Evolutionary conservation across 371 early-diverging fungal species (phyloP), one percentile per base, ranked within the genome.

Genomic region (Homolaphlyctis polyrhiza): DNA sequence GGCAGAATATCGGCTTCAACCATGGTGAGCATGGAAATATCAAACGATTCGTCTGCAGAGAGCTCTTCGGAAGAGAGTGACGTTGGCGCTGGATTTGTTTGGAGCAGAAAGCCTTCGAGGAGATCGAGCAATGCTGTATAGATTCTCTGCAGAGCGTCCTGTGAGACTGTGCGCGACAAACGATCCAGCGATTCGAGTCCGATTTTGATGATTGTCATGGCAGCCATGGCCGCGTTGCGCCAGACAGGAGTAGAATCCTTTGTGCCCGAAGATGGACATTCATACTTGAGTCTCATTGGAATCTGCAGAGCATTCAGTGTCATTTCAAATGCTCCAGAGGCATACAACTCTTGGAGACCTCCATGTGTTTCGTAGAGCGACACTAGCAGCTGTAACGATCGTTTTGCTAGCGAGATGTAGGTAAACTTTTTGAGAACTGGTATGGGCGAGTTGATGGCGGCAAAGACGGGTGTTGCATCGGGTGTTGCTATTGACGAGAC

Each of bases 181-280:
- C 58, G 62, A 35, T 86, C 80, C 35, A 91, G 62, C 29, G 73
- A 72, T 5, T 78, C 70, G 35, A 91, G 72, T 0, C 90, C 90
- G 39, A 76, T 52, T n/a, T 80, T 74, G 27, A 89, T 69, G 13
- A 89, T 73, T 21, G 87, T 84, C 62, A 90, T 67, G n/a, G 83
- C 74, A 0, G 87, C 81, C n/a, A 69, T 82, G 0, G 89, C 89
- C 8, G 90, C 91, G 2, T 72, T 52, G 64, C 87, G 85, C 91
- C 91, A 92, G 5, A 92, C 69, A 34, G 91, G 91, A 5, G 86
- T 85, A 48, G 88, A 85, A 35, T 92, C 89, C 35, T 89, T 88
- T 50, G 78, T 82, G 39, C 81, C 87, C 1, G 89, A 84, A 13
- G 82, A 76, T 4, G 91, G 93, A 55, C 93, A 90, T 51, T 86